Evolutionary conservation across 768 basidiomycete species (phyloP), one percentile per base, ranked within the genome.

Genomic region (Epithele typhae): DNA sequence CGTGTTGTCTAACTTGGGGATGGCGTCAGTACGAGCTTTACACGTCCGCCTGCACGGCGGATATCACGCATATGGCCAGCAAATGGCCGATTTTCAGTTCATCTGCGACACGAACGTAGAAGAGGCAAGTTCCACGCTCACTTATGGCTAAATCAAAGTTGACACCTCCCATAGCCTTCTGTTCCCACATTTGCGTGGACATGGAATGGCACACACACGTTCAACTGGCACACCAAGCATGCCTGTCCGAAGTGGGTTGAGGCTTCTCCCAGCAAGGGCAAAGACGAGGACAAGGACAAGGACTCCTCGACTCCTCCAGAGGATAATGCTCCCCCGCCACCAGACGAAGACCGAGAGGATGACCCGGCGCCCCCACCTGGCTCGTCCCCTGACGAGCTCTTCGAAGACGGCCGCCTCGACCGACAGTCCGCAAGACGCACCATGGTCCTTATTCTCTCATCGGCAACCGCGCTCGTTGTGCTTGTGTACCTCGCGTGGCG

Each of bases 161-260:
- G n/a, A 43, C 43, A 30, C 40, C 35, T 30, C 39, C 30, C 21
- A 40, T 19, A 62, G 61, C 59, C 57, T 2, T 40, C 56, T 0
- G 25, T 33, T 3, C 58, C 58, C 6, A 46, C 36, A 9, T 43
- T 41, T 22, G 41, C 45, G 1, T 57, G 53, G 48, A 30, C 45
- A 11, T 62, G 56, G 61, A 56, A 58, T 40, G 60, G 61, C n/a
- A 61, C 56, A 1, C 60, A 64, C 41, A 46, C 55, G 3, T 60
- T 64, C 56, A 40, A 47, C 27, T 63, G 60, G 62, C 47, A 41
- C 25, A 59, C 59, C 17, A 59, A 61, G 48, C 55, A 62, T 25
- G 65, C 62, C 10, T 63, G 61, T 35, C 39, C 37, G 33, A 19
- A 40, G 48, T 14, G 36, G 33, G 4, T 21, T 24, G 24, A 37